Evolutionary conservation across 768 basidiomycete genomes (phyloP).

Genomic region (Udeniomyces megalosporus): DNA sequence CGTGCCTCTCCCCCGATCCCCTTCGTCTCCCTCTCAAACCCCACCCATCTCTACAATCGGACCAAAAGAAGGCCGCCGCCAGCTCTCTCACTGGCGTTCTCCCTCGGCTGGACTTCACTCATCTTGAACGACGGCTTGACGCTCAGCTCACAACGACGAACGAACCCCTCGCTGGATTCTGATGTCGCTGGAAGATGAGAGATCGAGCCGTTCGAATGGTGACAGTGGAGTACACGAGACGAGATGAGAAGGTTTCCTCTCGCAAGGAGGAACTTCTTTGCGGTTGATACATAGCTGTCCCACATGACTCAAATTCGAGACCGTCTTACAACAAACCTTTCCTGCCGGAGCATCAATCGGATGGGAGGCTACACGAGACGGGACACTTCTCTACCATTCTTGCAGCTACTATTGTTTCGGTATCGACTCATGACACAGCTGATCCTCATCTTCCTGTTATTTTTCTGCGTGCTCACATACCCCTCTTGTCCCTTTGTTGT

Average conservation of each 20-base stretch:
- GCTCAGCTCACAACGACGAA: constrained; percentile 18
- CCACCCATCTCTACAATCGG: background rate
- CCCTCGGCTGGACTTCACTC: constrained; percentile 23
- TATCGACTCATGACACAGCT: background rate
- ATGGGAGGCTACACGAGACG: constrained; percentile 76
- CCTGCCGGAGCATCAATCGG: constrained; percentile 50
- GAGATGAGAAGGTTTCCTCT: background rate
- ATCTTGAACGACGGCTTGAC: constrained; percentile 12
- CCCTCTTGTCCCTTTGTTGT: too few relatives aligned
- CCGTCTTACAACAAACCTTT: constrained; percentile 54
- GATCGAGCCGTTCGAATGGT: background rate
- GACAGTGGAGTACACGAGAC: background rate
- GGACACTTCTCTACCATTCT: constrained; percentile 38
- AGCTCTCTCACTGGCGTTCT: constrained; percentile 48
- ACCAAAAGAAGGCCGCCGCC: constrained; percentile 77
- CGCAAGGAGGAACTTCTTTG: constrained; percentile 28
- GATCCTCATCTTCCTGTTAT: constrained; percentile 31
- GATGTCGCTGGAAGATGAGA: constrained; percentile 10
- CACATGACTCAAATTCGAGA: constrained; percentile 28
- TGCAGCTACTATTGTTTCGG: background rate
- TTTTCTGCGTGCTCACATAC: constrained; percentile 14
- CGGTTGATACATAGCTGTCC: constrained; percentile 95
- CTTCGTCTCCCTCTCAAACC: background rate
- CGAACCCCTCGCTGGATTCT: constrained; percentile 54
- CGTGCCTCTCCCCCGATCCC: background rate